Evolutionary conservation across 2,329 filamentous ascomycete genomes (phyloP).

Genomic region (Penicillium occitanis): DNA sequence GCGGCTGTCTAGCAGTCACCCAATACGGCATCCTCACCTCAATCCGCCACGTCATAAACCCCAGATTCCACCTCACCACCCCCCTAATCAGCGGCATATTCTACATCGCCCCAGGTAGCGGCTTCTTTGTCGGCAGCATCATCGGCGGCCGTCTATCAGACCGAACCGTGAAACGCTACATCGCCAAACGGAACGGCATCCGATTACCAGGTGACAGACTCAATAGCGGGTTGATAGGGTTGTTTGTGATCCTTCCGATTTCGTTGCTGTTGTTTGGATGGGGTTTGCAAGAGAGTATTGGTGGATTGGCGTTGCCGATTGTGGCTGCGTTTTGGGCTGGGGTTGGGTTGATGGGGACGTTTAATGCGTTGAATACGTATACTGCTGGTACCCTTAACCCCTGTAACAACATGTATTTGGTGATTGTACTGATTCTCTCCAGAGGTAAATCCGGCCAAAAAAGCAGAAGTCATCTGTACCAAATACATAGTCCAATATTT

Average conservation of each 20-base stretch:
- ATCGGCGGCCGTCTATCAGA: constrained; percentile 70
- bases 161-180: constrained; percentile 63
- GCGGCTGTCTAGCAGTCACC: constrained; percentile 64
- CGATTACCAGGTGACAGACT: constrained; percentile 69
- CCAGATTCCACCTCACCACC: constrained; percentile 65
- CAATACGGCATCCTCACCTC: constrained; percentile 68
- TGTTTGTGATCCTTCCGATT: constrained; percentile 58
- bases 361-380: constrained; percentile 74
- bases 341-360: constrained; percentile 70
- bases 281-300: constrained; percentile 55
- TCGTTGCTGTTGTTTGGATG: constrained; percentile 69
- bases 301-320: constrained; percentile 61
- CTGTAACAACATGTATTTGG: too few species aligned
- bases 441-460: constrained; percentile 48
- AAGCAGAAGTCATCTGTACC: constrained; percentile 73
- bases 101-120: constrained; percentile 70
- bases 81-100: constrained; percentile 69
- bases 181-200: constrained; percentile 55
- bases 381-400: constrained; percentile 30
- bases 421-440: too few species aligned
- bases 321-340: constrained; percentile 72
- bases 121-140: constrained; percentile 68
- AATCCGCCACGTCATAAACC: constrained; percentile 71
- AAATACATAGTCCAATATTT: constrained; percentile 79
- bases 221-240: constrained; percentile 57